Evolutionary conservation across 2,329 filamentous ascomycete species (phyloP), one percentile per base, ranked within the genome.

Genomic region (Sporothrix variecibatus): DNA sequence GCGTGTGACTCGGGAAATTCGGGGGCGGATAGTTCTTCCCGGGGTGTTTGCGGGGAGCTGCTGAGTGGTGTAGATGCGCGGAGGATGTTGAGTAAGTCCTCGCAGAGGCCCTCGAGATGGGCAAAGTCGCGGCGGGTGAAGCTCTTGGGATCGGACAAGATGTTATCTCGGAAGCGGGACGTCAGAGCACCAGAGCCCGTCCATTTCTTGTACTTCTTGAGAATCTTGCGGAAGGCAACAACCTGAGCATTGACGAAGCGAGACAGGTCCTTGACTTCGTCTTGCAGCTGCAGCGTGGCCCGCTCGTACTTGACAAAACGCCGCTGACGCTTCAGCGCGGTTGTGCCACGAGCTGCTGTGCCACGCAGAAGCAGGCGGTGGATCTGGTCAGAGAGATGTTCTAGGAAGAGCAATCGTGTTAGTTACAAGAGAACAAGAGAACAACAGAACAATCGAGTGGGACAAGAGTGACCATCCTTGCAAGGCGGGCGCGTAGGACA

Each of bases 141-240:
- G 81, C 91, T 93, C 81, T 91, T 92, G 89, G 77, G 90, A 72
- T 89, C 86, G 69, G 85, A 85, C 67, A 94, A 85, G 31, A 95
- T 83, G 77, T 91, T 88, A 40, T 91, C 87, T 75, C 88, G 89
- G 82, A 96, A 93, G 31, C 91, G 88, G 64, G 85, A 84, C 75
- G 88, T 88, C 28, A 96, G 84, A 0, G 87, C 86, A 6, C 85
- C 85, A 28, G 93, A 94, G 56, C 90, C 90, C 2, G 93, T 95
- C 94, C 94, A 96, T 87, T 94, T 95, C 87, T 86, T 88, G 83
- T 96, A 95, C 80, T 97, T 97, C 81, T 79, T 96, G 46, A 95
- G 84, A 51, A 97, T 91, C 83, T 97, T 97, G 73, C 89, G 88
- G 78, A 97, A 95, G 3, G 92, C 94, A 4, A 91, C 88, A 11